Evolutionary conservation across 2,329 filamentous ascomycete genomes (phyloP).

Genomic region (Ascochyta lentis): DNA sequence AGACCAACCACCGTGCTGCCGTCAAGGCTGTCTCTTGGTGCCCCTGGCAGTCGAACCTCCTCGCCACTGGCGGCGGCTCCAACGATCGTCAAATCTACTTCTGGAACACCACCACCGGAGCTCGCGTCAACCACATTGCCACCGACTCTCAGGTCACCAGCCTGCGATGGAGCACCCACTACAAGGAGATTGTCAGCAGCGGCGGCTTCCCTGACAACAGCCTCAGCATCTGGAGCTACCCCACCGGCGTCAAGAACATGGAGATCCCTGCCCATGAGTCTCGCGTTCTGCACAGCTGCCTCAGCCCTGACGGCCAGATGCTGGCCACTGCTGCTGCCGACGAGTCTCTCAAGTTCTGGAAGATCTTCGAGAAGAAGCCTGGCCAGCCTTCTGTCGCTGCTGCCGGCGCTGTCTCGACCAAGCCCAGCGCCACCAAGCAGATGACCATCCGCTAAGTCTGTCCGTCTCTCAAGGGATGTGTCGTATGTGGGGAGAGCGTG

Average conservation of each 20-base stretch:
- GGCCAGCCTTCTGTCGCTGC: slow-evolving; percentile 70
- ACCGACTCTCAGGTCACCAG: slow-evolving; percentile 97
- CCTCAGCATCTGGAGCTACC: slow-evolving; percentile 98
- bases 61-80: slow-evolving; percentile 93
- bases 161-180: slow-evolving; percentile 93
- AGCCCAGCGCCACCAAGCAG: slow-evolving; percentile 83
- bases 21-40: slow-evolving; percentile 99
- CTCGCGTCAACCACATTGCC: slow-evolving; percentile 98
- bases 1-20: slow-evolving; percentile 98
- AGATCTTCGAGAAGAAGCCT: slow-evolving; percentile 98
- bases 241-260: slow-evolving; percentile 93
- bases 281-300: slow-evolving; percentile 92
- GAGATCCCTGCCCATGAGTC: slow-evolving; percentile 98
- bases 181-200: slow-evolving; percentile 97
- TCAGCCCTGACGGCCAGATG: slow-evolving; percentile 98
- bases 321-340: slow-evolving; percentile 94
- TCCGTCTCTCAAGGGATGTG: background rate
- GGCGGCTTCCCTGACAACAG: slow-evolving; percentile 99
- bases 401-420: slow-evolving; percentile 76
- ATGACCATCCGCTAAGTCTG: slow-evolving; percentile 69
- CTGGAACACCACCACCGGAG: slow-evolving; percentile 98
- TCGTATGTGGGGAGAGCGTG: background rate
- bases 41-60: slow-evolving; percentile 96
- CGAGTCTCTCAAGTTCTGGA: slow-evolving; percentile 99
- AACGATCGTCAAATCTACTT: slow-evolving; percentile 99